Evolutionary conservation across 345 rosid genomes (phyloP).

Genomic region (Eucalyptus marginata): DNA sequence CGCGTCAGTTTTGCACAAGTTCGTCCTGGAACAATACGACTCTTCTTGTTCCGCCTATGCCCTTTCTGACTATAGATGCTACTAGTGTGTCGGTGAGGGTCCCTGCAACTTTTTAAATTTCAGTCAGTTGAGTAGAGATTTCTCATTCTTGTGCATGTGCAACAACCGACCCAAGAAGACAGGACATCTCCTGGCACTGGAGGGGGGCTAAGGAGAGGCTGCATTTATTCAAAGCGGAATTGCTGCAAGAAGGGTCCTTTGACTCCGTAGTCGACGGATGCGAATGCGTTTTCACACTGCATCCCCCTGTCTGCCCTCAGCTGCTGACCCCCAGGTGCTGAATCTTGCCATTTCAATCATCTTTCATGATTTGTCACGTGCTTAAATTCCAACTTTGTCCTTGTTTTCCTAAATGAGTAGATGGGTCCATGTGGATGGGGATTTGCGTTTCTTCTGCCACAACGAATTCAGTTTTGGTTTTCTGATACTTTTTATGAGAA

Average conservation of each 20-base stretch:
- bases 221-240: constrained; percentile 13
- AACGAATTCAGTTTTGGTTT: not conserved
- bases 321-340: constrained; percentile 9
- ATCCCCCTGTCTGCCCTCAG: constrained; percentile 3
- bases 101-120: not conserved
- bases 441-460: not conserved
- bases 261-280: constrained; percentile 20
- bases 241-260: constrained; percentile 18
- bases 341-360: not conserved
- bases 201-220: constrained; percentile 29
- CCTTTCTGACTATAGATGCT: not conserved
- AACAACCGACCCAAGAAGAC: constrained; percentile 18
- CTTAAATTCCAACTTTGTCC: not conserved
- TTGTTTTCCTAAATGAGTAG: not conserved
- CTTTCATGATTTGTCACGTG: not conserved
- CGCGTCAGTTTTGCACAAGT: not conserved
- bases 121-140: not conserved
- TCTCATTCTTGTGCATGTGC: not conserved
- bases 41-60: not conserved
- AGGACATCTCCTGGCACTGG: constrained; percentile 15
- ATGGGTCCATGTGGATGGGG: not conserved
- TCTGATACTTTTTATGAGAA: not conserved
- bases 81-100: not conserved
- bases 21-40: not conserved
- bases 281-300: constrained; percentile 19